phyloP scores from a whole-genome alignment of 2,329 filamentous ascomycete species.

The Teratosphaeria zuluensis region DNA sequence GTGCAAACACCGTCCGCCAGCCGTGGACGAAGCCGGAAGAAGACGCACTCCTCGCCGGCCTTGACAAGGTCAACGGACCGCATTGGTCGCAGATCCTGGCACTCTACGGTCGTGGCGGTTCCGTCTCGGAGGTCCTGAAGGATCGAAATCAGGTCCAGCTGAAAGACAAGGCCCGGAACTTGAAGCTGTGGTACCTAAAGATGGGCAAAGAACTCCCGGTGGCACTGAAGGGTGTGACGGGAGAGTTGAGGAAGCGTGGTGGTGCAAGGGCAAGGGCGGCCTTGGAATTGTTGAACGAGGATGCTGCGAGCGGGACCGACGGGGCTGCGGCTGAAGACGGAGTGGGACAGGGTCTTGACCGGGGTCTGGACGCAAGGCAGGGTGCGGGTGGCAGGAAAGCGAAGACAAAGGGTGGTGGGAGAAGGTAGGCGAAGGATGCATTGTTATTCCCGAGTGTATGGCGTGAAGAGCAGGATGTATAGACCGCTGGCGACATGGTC shows the following conservation, averaged over 20 bases:
- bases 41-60: conserved; percentile 76
- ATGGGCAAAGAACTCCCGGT: conserved; percentile 84
- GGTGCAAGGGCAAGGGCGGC: conserved; percentile 26
- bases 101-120: conserved; percentile 71
- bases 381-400: background rate
- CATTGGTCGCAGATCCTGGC: conserved; percentile 89
- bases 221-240: conserved; percentile 78
- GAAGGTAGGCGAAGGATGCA: background rate
- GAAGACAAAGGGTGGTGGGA: background rate
- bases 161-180: conserved; percentile 83
- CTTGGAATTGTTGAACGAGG: conserved; percentile 12
- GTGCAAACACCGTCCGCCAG: conserved; percentile 38
- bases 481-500: background rate
- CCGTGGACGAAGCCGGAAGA: conserved; percentile 88
- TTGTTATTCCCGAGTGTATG: background rate
- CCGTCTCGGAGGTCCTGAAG: conserved; percentile 71
- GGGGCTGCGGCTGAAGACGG: background rate
- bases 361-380: background rate
- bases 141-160: conserved; percentile 85
- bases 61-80: conserved; percentile 80
- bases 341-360: background rate
- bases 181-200: conserved; percentile 87
- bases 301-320: background rate
- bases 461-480: background rate
- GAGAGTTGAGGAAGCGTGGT: conserved; percentile 68